These are phyloP conservation scores for Vanrija pseudolonga DNA, from an alignment of 1,284 basidiomycete genomes.

Conservation along the genomic window DNA sequence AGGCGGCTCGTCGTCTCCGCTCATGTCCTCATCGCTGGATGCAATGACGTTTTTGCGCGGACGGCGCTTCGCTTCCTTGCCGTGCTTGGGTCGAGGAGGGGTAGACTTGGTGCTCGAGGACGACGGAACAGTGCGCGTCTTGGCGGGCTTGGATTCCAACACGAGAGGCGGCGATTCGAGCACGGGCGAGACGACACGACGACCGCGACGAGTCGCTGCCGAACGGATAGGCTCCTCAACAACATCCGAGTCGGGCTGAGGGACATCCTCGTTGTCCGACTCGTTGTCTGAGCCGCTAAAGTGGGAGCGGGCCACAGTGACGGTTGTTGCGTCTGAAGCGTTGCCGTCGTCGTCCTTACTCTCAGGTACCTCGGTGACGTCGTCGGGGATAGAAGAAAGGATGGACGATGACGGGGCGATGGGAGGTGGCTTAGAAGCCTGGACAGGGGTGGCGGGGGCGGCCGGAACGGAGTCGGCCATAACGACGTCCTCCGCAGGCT, in stretches of 20 bases:
- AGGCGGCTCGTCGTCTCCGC: background rate
- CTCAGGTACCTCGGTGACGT: background rate
- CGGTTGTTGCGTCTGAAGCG: slow-evolving; percentile 36
- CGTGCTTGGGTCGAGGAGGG: background rate
- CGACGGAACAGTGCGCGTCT: background rate
- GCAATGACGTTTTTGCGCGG: slow-evolving; percentile 18
- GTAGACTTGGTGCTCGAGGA: too few species aligned
- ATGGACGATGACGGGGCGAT: slow-evolving; percentile 5
- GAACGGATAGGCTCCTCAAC: slow-evolving; percentile 1
- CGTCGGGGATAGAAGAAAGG: slow-evolving; percentile 12
- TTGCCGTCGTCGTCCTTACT: slow-evolving; percentile 15
- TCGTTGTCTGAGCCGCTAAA: slow-evolving; percentile 22
- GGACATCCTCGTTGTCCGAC: slow-evolving; percentile 5
- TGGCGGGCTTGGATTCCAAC: background rate
- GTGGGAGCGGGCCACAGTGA: slow-evolving; percentile 26
- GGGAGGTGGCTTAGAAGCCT: background rate
- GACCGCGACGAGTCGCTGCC: slow-evolving; percentile 4
- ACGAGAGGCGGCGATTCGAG: background rate
- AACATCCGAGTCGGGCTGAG: background rate
- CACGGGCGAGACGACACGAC: slow-evolving; percentile 9
- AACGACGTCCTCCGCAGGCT: background rate
- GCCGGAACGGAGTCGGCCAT: background rate
- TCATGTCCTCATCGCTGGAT: slow-evolving; percentile 14
- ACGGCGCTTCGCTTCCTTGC: slow-evolving; percentile 11
- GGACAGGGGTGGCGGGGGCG: background rate